Conservation (phyloP, 2,329 filamentous ascomycete genomes). For the Verticillium tricorpus region DNA sequence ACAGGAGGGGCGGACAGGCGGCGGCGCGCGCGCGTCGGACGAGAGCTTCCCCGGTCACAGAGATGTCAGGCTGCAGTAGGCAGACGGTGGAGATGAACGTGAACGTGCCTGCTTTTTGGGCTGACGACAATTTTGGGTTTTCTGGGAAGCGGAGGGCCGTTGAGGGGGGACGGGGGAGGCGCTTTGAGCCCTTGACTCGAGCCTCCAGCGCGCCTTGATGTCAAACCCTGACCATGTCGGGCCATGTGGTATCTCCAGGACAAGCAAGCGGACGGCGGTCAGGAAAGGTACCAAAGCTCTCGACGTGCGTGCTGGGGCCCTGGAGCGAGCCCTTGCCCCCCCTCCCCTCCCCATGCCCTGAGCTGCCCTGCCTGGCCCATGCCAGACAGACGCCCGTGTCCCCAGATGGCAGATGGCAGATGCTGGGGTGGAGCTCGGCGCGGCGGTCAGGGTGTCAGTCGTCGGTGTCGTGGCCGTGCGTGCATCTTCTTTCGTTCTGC, state of each 20-base stretch:
- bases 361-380: neutral
- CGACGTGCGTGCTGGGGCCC: neutral
- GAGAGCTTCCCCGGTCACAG: neutral
- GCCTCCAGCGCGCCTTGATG: neutral
- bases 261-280: neutral
- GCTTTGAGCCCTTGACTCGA: neutral
- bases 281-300: neutral
- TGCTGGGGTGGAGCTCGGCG: neutral
- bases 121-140: neutral
- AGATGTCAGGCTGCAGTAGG: neutral
- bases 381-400: neutral
- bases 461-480: neutral
- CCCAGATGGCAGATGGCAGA: neutral
- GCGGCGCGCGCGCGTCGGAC: neutral
- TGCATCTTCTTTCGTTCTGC: neutral
- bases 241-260: neutral
- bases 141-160: neutral
- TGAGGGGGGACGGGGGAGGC: neutral
- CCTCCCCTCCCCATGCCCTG: too few relatives aligned
- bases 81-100: neutral
- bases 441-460: too few relatives aligned
- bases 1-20: neutral
- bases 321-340: too few relatives aligned
- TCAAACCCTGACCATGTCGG: neutral
- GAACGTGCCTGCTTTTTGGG: neutral